Base-by-base conservation (phyloP, 768 basidiomycete genomes). In the Suillus decipiens region DNA sequence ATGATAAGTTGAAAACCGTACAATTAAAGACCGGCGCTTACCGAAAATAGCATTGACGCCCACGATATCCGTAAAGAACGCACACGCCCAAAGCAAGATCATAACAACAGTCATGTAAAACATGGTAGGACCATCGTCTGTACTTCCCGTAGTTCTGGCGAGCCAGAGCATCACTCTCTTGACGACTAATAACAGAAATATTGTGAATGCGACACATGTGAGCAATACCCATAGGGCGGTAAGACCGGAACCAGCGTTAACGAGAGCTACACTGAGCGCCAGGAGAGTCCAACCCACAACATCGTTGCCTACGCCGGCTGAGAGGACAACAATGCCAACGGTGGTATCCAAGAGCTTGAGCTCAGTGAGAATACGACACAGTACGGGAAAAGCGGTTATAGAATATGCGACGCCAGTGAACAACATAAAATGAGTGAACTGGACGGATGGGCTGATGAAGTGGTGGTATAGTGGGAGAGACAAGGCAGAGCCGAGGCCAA, bases 21-120 rank as follows among this genome's bases (percentile, higher is more conserved):
- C 10, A 47, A 4, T 5, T 11, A 42, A 33, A 51, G 7, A 7
- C 4, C 42, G 31, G 43, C 2, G 63, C 77, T 34, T 61, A 84
- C 95, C 95, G 70, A 96, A 96, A 66, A 96, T 94, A 42, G 94
- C 89, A 70, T 94, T 90, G 1, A 94, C 92, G 24, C 95, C 96
- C 68, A 98, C 95, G 61, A 91, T 81, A 69, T 96, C 95, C 1
- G 95, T 97, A 72, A 99, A 89, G 76, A 96, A 99, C 0, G 95
- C 92, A 8, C 88, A 91, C 0, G 85, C 87, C 76, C 99, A 96
- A 14, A 95, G 79, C 8, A 93, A 75, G 15, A 96, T 75, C 61
- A 96, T 89, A 17, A 88, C 89, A 1, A 86, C 74, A 0, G 93
- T 94, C 92, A 97, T 96, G 76, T 95, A 95, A 67, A 89, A 85